Evolutionary conservation across 768 basidiomycete genomes (phyloP), one percentile per base, ranked within the genome.

Genomic region (Rhodotorula sphaerocarpa): DNA sequence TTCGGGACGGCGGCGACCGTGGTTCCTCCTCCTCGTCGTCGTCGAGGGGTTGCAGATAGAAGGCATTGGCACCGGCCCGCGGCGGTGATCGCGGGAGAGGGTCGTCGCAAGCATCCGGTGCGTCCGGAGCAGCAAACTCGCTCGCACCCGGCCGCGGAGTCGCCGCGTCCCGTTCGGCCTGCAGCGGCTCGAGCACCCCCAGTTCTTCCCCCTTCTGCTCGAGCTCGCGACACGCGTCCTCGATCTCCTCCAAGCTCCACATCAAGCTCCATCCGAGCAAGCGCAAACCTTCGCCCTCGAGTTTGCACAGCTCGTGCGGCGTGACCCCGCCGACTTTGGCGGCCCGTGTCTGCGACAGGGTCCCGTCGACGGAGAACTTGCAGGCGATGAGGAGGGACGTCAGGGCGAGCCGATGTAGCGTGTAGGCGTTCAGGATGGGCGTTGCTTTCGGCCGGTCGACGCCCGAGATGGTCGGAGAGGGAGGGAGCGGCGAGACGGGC

Each of bases 291-390:
- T 71, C 70, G 23, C 55, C 46, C 55, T 68, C 65, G n/a, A 71
- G 42, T 41, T 58, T 42, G 23, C 41, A 27, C 36, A 71, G 39
- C 59, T 71, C 70, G 18, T 28, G 28, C n/a, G 43, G 42, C 6
- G 44, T 23, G 9, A 71, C 63, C 7, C 70, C 70, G 2, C 59
- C 70, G 31, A 71, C 68, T 50, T 71, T 71, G 5, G 68, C 62
- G 3, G 55, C 62, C 23, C 70, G 44, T 25, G 48, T 15, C 39
- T 65, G 68, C 12, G 62, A 52, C 3, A 71, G 47, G 34, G 53
- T 55, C 5, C 59, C 59, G 34, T 71, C 70, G 50, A 47, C 54
- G 31, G 54, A 42, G 58, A 59, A 71, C 44, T 64, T 67, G 6
- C 51, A 59, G 6, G 68, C 62, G 34, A 69, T 51, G 48, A 66